Base-by-base conservation (phyloP, 805 yeast species). In the Zygosaccharomyces kombuchaensis region DNA sequence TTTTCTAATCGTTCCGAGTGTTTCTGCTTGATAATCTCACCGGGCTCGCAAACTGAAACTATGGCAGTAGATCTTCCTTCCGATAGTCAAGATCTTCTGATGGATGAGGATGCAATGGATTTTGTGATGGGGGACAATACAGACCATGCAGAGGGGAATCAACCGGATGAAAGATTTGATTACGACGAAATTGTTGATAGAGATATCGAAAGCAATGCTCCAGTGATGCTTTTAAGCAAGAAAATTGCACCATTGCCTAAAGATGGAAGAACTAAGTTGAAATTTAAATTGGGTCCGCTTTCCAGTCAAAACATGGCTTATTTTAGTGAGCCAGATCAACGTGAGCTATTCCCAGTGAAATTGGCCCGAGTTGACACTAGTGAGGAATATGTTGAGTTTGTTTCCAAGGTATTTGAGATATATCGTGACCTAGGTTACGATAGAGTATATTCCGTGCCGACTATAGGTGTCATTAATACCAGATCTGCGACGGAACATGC, bases 371-470 rank as follows among this genome's bases (percentile, higher is more conserved):
- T 71, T 21, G 75, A 69, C 34, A 65, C 68, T 23, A 68, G 78
- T 1, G 55, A 57, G 6, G 66, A 65, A 17, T 81, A 75, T 53
- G 56, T 67, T 2, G 59, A 70, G 9, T 84, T 78, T 51, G 71
- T 80, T 32, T 73, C 74, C 23, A 59, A 69, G 8, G 54, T 78
- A 10, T 84, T 75, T 60, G 76, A 77, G 49, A 67, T 74, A 2
- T 74, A 81, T 50, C 81, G 80, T 51, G 66, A 70, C 2, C 53
- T 77, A 21, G 73, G 78, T 13, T 67, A 69, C n/a, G 69, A 74
- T 46, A 67, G 68, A 41, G 52, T 65, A 22, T 76, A 69, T 52
- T 65, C 71, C 16, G 63, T 65, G 2, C 72, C 72, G 9, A 66
- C 72, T 0, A 63, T 70, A 23, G 75, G 75, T 13, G 55, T 71